These are phyloP conservation scores for Fraxinus baroniana DNA, from an alignment of 305 asterid genomes.

Conservation along the genomic window DNA sequence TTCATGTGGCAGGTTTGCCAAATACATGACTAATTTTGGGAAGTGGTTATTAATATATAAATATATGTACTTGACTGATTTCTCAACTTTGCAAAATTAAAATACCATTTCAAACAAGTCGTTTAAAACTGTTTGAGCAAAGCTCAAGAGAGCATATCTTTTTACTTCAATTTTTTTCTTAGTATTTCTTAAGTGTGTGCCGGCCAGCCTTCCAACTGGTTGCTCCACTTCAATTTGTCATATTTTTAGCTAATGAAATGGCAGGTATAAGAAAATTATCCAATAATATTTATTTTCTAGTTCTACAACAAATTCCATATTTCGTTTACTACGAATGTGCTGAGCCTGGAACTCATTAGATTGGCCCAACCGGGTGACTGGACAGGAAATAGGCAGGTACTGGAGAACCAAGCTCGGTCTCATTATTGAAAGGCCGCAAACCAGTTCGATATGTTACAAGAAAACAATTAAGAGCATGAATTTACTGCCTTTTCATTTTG, in stretches of 20 bases:
- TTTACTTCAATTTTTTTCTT: not conserved
- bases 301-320: not conserved
- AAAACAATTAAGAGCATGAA: not conserved
- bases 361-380: not conserved
- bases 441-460: not conserved
- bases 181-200: not conserved
- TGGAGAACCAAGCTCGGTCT: not conserved
- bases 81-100: not conserved
- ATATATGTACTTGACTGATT: not conserved
- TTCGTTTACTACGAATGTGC: not conserved
- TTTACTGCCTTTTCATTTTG: not conserved
- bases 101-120: not conserved
- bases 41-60: not conserved
- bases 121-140: not conserved
- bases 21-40: not conserved
- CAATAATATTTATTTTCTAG: not conserved
- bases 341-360: not conserved
- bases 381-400: not conserved
- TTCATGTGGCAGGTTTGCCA: not conserved
- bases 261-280: not conserved
- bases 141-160: not conserved
- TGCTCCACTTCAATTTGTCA: not conserved
- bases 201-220: not conserved
- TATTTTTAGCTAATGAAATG: not conserved
- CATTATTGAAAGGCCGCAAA: not conserved